These are phyloP conservation scores for Beauveria brongniartii DNA, from an alignment of 2,329 filamentous ascomycete genomes.

Conservation along the genomic window DNA sequence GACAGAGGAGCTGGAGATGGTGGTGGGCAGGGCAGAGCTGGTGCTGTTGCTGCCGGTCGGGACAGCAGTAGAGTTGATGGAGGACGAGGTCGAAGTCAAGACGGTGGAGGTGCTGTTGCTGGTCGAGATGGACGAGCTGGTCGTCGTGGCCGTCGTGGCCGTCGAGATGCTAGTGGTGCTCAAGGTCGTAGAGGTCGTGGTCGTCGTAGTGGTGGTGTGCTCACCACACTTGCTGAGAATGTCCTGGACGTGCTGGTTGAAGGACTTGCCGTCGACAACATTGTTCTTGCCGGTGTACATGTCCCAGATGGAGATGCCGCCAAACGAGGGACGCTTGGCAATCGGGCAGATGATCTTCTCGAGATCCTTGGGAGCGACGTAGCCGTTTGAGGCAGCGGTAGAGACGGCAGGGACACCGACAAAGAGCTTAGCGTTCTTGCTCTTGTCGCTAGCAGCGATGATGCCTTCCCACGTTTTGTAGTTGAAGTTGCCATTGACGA, in stretches of 20 bases:
- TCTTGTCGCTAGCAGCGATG: constrained; percentile 25
- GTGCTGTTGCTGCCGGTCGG: background rate
- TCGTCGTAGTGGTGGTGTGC: constrained; percentile 16
- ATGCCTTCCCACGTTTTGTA: constrained; percentile 34
- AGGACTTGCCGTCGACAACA: constrained; percentile 25
- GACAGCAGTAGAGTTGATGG: background rate
- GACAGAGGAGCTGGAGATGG: background rate
- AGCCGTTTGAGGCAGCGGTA: constrained; percentile 21
- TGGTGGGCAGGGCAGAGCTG: background rate
- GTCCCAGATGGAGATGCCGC: constrained; percentile 40
- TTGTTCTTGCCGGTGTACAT: constrained; percentile 27
- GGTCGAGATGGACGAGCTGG: constrained; percentile 1
- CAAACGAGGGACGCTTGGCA: constrained; percentile 30
- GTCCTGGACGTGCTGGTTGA: constrained; percentile 28
- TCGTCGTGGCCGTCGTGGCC: background rate
- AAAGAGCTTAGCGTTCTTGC: constrained; percentile 35
- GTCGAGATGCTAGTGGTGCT: constrained; percentile 3
- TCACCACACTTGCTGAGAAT: constrained; percentile 29
- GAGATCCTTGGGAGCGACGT: constrained; percentile 26
- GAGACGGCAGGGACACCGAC: constrained; percentile 31
- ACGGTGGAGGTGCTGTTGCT: background rate
- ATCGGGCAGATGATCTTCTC: constrained; percentile 31
- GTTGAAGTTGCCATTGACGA: constrained; percentile 30
- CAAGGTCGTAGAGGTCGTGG: constrained; percentile 13
- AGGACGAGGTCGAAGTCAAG: background rate